phyloP scores from a whole-genome alignment of 495 filamentous ascomycete species.

The Jackrogersella minutella region DNA sequence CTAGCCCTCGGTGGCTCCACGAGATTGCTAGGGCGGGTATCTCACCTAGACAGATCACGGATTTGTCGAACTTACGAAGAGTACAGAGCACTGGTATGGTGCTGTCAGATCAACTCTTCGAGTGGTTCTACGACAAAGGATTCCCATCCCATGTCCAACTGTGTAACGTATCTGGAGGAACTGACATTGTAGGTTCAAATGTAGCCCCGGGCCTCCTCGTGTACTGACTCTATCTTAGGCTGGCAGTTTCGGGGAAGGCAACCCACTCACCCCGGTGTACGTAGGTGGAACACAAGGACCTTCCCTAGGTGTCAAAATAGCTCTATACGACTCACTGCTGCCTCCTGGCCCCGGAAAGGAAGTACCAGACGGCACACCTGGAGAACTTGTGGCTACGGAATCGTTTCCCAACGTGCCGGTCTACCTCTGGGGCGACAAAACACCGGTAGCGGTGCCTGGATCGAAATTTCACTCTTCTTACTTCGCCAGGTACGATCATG shows the following conservation, averaged over 20 bases:
- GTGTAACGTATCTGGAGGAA: constrained; percentile 78
- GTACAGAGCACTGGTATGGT: constrained; percentile 83
- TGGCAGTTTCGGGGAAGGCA: constrained; percentile 72
- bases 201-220: background rate
- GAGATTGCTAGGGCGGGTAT: constrained; percentile 69
- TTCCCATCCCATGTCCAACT: constrained; percentile 72
- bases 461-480: constrained; percentile 73
- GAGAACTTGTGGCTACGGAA: constrained; percentile 73
- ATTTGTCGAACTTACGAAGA: constrained; percentile 64
- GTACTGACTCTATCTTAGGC: constrained; percentile 48
- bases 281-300: constrained; percentile 73
- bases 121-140: constrained; percentile 84
- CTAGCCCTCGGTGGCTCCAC: constrained; percentile 76
- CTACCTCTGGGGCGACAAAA: constrained; percentile 71
- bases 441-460: constrained; percentile 52
- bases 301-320: constrained; percentile 69
- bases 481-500: constrained; percentile 74
- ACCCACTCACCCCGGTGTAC: constrained; percentile 74
- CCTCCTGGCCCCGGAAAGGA: constrained; percentile 60
- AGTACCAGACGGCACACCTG: constrained; percentile 68
- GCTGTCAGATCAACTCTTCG: constrained; percentile 72
- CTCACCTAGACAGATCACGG: constrained; percentile 64
- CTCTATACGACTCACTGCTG: constrained; percentile 71
- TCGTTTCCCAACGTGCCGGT: constrained; percentile 79
- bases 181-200: constrained; percentile 65